Percentiles rank a stretch among this genome's conserved stretches.
Conservation (phyloP, 2,329 filamentous ascomycete genomes). For the Penicillium carneum region DNA sequence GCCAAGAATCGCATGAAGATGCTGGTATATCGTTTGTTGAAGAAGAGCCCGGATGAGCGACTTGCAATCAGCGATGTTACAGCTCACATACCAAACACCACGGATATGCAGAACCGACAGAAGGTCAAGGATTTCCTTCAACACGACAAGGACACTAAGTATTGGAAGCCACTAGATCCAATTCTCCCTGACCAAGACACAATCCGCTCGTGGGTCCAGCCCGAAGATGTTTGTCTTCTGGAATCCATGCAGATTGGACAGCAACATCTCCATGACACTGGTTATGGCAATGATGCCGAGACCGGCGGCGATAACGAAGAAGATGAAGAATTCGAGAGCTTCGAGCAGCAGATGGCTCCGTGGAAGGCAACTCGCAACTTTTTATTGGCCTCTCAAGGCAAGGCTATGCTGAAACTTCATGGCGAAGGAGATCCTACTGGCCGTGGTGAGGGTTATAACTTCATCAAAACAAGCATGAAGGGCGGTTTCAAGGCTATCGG, state of each 20-base stretch:
- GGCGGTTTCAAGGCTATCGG: slow-evolving; percentile 91
- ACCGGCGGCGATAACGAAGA: slow-evolving; percentile 70
- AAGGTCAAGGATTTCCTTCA: slow-evolving; percentile 96
- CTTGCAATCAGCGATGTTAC: slow-evolving; percentile 85
- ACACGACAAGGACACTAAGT: slow-evolving; percentile 86
- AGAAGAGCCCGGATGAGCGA: slow-evolving; percentile 72
- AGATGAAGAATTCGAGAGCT: slow-evolving; percentile 73
- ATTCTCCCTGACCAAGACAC: slow-evolving; percentile 77
- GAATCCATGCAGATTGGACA: slow-evolving; percentile 97
- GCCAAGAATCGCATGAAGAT: slow-evolving; percentile 96
- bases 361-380: slow-evolving; percentile 98
- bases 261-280: slow-evolving; percentile 88
- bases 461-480: slow-evolving; percentile 98
- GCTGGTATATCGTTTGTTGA: slow-evolving; percentile 87
- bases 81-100: slow-evolving; percentile 88
- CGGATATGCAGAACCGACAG: slow-evolving; percentile 92
- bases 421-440: slow-evolving; percentile 94
- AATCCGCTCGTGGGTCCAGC: slow-evolving; percentile 87
- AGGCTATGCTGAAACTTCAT: slow-evolving; percentile 94
- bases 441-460: slow-evolving; percentile 91
- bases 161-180: slow-evolving; percentile 81
- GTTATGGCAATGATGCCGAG: slow-evolving; percentile 75
- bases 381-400: slow-evolving; percentile 87
- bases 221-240: slow-evolving; percentile 91
- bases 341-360: slow-evolving; percentile 88